A percentile compares a stretch with the other conserved stretches of the same genome.
These are phyloP conservation scores for Sphaerulina musiva DNA, from an alignment of 2,329 filamentous ascomycete genomes.

Conservation along the genomic window DNA sequence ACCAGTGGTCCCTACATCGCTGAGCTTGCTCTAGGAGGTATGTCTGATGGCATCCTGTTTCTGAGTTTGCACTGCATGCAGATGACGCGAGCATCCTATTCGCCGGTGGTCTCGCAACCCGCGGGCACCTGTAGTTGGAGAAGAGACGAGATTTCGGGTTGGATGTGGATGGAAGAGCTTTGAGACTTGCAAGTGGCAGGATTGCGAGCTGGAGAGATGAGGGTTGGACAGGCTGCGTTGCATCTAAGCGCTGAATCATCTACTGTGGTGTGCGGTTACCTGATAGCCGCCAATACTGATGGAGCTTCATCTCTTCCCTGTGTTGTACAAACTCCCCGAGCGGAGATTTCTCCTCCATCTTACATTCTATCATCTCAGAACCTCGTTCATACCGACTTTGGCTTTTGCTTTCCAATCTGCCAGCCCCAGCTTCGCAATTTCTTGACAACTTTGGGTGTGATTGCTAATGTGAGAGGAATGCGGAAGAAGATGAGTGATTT, in stretches of 20 bases:
- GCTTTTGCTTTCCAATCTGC: slow-evolving; percentile 69
- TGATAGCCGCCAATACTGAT: not conserved
- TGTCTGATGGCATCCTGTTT: too few species aligned
- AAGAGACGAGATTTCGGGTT: too few species aligned
- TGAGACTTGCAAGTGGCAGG: not conserved
- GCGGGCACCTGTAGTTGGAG: too few species aligned
- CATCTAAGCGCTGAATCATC: slow-evolving; percentile 5
- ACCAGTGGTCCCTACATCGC: too few species aligned
- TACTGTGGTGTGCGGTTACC: not conserved
- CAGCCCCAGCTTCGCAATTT: slow-evolving; percentile 81
- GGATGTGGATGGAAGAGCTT: too few species aligned
- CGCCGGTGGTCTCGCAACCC: too few species aligned
- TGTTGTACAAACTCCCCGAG: slow-evolving; percentile 13
- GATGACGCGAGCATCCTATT: too few species aligned
- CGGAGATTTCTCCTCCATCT: slow-evolving; percentile 6
- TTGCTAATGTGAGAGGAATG: slow-evolving; percentile 83
- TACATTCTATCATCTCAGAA: not conserved
- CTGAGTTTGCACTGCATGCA: too few species aligned
- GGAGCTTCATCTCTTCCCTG: slow-evolving; percentile 1
- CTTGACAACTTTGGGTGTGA: slow-evolving; percentile 93
- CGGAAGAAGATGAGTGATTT: slow-evolving; percentile 95
- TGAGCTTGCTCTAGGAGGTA: too few species aligned
- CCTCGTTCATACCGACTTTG: slow-evolving; percentile 6
- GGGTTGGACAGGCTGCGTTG: not conserved
- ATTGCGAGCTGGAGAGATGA: not conserved